Evolutionary conservation across 148 eudicot species (phyloP), one percentile per base, ranked within the genome.

Genomic region (Suaeda aralocaspica): DNA sequence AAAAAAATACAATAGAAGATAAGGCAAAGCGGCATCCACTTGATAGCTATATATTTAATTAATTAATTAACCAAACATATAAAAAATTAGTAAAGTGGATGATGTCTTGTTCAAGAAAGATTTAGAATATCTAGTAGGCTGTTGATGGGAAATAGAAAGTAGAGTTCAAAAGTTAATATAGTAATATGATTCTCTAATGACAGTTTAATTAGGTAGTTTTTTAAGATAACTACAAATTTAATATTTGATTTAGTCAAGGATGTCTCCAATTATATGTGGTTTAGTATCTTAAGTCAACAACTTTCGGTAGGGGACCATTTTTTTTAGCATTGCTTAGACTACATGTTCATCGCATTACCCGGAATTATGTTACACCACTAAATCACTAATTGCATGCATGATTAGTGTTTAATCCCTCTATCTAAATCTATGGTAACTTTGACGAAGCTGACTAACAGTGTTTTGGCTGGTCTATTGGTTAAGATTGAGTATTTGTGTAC

Each of bases 261-360:
- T 66, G 68, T 66, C 56, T 49, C 22, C 69, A 66, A 66, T 66
- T 66, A 66, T 66, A 66, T 66, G 69, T 26, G 30, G 36, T 30
- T 19, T 64, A 16, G 39, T 53, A 53, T 0, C 11, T 16, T 10
- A 0, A 59, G 64, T 33, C 64, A 59, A 31, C 41, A 31, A 59
- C 42, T 59, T 62, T 62, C 2, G 45, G 48, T 11, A 62, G 64
- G 66, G 46, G 28, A 16, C 48, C 66, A 62, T 62, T 7, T 21
- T 52, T 8, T n/a, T 52, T n/a, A 52, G 7, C 28, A 10, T 6
- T 2, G 46, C 41, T 21, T 39, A n/a, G n/a, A n/a, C n/a, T n/a
- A 56, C 33, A 56, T 25, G 28, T 16, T 36, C 66, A 12, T 36
- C 66, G 14, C 66, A 21, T n/a, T 21, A 21, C 4, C 48, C 66